Evolutionary conservation across 78 protist species (phyloP).

Genomic region (Protostelium mycophagum): DNA sequence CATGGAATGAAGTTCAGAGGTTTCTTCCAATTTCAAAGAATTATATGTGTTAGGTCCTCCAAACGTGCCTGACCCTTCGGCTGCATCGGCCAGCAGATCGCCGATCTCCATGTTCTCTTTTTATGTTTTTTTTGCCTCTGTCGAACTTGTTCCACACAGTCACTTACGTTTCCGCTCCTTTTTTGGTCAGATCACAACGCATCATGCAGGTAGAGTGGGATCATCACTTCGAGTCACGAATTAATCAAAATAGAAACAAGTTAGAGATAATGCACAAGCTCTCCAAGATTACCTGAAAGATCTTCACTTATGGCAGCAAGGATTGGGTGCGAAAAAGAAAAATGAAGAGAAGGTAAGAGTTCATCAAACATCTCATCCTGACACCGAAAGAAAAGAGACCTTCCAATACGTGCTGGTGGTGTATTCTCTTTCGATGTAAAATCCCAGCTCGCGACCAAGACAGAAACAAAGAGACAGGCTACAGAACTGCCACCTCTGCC

Average conservation of each 20-base stretch:
- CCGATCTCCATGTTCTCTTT: constrained; percentile 2
- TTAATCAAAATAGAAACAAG: neutral
- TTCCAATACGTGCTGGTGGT: neutral
- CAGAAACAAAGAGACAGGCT: neutral
- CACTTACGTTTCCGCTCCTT: too few species aligned
- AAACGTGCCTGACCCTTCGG: neutral
- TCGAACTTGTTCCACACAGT: too few species aligned
- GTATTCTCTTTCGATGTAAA: neutral
- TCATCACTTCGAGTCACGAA: too few species aligned
- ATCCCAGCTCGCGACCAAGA: neutral
- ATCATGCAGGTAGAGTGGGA: too few species aligned
- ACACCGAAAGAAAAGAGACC: too few species aligned
- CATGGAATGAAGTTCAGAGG: neutral
- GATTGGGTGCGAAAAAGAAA: neutral
- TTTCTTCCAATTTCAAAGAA: neutral
- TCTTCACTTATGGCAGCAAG: neutral
- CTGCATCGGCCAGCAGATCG: neutral
- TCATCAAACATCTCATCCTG: neutral
- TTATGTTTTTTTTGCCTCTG: too few species aligned
- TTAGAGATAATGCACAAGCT: neutral
- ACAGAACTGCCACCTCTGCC: neutral
- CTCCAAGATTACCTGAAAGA: neutral
- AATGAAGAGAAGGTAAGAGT: neutral
- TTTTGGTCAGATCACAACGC: too few species aligned
- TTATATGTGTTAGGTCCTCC: neutral